Evolutionary conservation across 331 rosid genomes (phyloP).

Genomic region (Quercus lobata): DNA sequence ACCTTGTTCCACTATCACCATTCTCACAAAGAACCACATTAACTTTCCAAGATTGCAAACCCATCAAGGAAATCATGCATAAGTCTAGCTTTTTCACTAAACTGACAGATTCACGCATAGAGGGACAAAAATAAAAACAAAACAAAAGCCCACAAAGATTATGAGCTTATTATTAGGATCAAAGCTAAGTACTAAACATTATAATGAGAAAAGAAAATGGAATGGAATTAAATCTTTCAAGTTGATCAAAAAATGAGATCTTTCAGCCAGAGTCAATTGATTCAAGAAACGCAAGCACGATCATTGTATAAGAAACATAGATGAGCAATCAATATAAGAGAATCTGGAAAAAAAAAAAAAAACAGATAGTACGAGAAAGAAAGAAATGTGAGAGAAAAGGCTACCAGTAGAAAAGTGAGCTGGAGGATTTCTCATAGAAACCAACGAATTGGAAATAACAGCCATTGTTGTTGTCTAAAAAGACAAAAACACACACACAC

Average conservation of each 20-base stretch:
- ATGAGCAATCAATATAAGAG: no score
- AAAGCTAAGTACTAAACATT: background rate
- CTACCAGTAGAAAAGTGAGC: constrained; percentile 41
- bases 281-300: background rate
- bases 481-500: background rate
- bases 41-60: background rate
- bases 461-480: constrained; percentile 25
- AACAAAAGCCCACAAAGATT: background rate
- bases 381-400: background rate
- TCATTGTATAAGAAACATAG: background rate
- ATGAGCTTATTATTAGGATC: background rate
- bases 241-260: background rate
- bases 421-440: constrained; percentile 31
- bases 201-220: background rate
- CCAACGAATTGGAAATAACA: constrained; percentile 38
- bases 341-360: background rate
- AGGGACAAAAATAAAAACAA: no score
- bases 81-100: no score
- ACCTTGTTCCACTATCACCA: no score
- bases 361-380: no score
- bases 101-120: background rate
- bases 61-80: background rate
- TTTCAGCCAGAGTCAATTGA: background rate
- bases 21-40: background rate
- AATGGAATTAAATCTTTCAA: background rate